Percentiles rank a stretch among this genome's conserved stretches.
These are phyloP conservation scores for Chalaropsis ovoidea DNA, from an alignment of 2,329 filamentous ascomycete species.

Conservation along the genomic window DNA sequence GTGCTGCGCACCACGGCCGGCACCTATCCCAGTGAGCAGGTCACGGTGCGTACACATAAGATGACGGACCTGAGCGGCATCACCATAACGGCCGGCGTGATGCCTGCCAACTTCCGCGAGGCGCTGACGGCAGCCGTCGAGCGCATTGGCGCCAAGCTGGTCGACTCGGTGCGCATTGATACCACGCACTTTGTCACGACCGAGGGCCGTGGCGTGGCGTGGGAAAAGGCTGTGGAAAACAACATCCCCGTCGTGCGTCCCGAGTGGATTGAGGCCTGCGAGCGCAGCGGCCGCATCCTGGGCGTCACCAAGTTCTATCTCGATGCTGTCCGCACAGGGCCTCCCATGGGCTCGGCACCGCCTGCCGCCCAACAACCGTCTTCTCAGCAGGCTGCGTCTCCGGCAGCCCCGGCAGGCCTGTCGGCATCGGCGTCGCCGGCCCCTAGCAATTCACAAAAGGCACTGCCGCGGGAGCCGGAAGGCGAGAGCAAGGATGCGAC, in stretches of 20 bases:
- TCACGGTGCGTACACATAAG: constrained; percentile 86
- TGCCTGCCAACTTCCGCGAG: constrained; percentile 64
- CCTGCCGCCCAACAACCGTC: constrained; percentile 21
- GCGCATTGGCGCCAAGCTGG: constrained; percentile 83
- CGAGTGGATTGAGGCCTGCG: constrained; percentile 96
- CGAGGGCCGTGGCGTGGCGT: constrained; percentile 76
- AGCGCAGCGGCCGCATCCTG: constrained; percentile 81
- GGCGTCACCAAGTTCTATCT: constrained; percentile 94
- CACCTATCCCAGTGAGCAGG: constrained; percentile 70
- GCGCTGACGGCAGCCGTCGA: constrained; percentile 65
- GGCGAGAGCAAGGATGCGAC: constrained; percentile 26
- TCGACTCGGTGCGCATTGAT: constrained; percentile 84
- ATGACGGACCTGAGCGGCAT: constrained; percentile 96
- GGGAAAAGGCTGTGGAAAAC: constrained; percentile 96
- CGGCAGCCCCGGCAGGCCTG: constrained; percentile 26
- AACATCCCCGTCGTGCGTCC: constrained; percentile 95
- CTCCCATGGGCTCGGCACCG: constrained; percentile 34
- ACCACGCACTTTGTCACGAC: constrained; percentile 98
- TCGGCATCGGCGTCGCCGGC: constrained; percentile 27
- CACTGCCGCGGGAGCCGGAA: constrained; percentile 26
- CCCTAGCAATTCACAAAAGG: constrained; percentile 28
- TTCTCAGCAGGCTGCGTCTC: constrained; percentile 31
- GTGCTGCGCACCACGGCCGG: constrained; percentile 85
- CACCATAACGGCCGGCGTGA: constrained; percentile 81
- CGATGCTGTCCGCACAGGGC: constrained; percentile 55